phyloP scores from a whole-genome alignment of 1,139 yeast genomes.

The Magnusiomyces suaveolens region DNA sequence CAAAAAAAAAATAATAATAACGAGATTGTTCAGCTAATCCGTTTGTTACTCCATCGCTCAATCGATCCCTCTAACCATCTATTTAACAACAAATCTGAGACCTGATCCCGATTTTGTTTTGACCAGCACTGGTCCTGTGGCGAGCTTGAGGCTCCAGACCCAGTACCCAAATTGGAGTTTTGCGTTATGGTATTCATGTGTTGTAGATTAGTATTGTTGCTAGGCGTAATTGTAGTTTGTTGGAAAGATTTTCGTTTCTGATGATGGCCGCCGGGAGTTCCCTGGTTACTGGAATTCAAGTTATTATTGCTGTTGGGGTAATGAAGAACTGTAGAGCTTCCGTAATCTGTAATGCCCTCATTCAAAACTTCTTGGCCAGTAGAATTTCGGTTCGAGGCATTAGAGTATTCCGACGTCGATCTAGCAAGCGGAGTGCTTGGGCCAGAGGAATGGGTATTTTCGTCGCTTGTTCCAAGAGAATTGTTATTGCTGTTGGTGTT shows the following conservation, averaged over 20 bases:
- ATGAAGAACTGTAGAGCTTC: not conserved
- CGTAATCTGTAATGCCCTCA: not conserved
- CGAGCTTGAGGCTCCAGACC: not conserved
- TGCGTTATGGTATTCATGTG: not conserved
- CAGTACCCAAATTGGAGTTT: not conserved
- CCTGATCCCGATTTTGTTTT: not conserved
- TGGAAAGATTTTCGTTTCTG: not conserved
- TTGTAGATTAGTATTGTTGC: too few species aligned
- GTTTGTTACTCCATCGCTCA: slow-evolving; percentile 5
- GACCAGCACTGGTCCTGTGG: not conserved
- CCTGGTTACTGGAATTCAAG: not conserved
- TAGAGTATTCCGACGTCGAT: not conserved
- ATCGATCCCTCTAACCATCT: slow-evolving; percentile 5
- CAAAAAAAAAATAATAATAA: not conserved
- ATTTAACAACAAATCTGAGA: slow-evolving; percentile 2
- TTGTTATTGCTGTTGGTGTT: not conserved
- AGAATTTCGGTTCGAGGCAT: not conserved
- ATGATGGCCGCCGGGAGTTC: not conserved
- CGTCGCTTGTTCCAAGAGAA: not conserved
- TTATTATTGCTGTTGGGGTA: not conserved
- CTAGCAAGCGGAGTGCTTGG: not conserved
- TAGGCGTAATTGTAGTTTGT: not conserved
- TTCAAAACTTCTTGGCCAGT: not conserved
- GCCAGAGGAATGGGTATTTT: not conserved
- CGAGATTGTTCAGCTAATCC: not conserved